Percentiles rank a stretch among this genome's conserved stretches.
Conservation (phyloP, 2,329 filamentous ascomycete genomes). For the Fusarium mundagurra region DNA sequence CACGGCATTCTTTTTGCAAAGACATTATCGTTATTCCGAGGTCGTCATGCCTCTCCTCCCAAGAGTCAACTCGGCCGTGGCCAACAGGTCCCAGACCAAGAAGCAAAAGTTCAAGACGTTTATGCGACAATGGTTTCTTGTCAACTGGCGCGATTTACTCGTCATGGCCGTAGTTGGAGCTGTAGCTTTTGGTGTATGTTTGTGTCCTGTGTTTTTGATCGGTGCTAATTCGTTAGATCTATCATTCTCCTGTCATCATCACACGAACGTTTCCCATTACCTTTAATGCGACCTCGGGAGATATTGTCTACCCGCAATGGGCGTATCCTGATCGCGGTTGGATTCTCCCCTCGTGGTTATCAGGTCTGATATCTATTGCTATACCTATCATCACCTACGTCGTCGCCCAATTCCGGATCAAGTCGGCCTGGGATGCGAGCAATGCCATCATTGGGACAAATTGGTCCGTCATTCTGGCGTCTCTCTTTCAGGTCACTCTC, state of each 20-base stretch:
- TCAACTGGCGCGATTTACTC: conserved; percentile 68
- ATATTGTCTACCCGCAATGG: conserved; percentile 71
- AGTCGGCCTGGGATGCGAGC: conserved; percentile 67
- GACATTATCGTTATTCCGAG: neutral
- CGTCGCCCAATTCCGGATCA: conserved; percentile 66
- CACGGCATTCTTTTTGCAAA: neutral
- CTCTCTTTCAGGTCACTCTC: conserved; percentile 72
- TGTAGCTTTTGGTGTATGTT: conserved; percentile 45
- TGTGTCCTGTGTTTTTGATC: rapidly evolving
- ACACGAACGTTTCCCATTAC: conserved; percentile 70
- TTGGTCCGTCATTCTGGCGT: conserved; percentile 67
- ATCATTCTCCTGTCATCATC: conserved; percentile 63
- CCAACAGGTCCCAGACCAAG: neutral
- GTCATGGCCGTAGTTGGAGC: conserved; percentile 64
- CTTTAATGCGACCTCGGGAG: conserved; percentile 61
- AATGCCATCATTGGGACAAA: conserved; percentile 70
- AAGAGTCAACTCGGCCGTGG: conserved; percentile 10
- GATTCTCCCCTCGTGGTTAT: conserved; percentile 68
- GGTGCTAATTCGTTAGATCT: conserved; percentile 53
- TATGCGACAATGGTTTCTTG: conserved; percentile 62
- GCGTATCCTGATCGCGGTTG: conserved; percentile 72
- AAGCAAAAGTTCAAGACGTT: conserved; percentile 35
- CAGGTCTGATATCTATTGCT: conserved; percentile 64
- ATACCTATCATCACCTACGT: conserved; percentile 68
- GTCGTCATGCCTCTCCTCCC: conserved; percentile 36